A percentile compares a stretch with the other conserved stretches of the same genome.
These are phyloP conservation scores for Daedalea quercina DNA, from an alignment of 768 basidiomycete genomes.

Conservation along the genomic window DNA sequence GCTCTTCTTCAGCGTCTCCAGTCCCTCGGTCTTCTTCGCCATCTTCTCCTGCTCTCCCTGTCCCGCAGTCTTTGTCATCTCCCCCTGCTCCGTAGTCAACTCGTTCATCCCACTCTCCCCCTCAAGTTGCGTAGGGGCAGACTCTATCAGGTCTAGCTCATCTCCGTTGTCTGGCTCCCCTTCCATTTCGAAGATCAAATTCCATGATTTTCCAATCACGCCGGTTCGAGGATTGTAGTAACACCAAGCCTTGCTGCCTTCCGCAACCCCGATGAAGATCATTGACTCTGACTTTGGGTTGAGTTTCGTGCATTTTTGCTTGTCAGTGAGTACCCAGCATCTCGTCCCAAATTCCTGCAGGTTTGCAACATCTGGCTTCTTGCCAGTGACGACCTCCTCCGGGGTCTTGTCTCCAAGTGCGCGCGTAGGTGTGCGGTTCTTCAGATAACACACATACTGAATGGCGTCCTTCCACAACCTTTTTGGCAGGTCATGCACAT, in stretches of 20 bases:
- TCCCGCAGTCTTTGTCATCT: too few relatives aligned
- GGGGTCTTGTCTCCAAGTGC: too few relatives aligned
- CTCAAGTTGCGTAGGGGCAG: constrained; percentile 3
- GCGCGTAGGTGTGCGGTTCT: constrained; percentile 12
- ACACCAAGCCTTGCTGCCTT: constrained; percentile 15
- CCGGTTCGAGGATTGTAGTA: constrained; percentile 8
- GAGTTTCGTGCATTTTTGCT: constrained; percentile 8
- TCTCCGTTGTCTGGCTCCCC: neutral
- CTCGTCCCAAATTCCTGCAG: too few relatives aligned
- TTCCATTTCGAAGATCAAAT: constrained; percentile 1
- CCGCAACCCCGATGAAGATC: constrained; percentile 17
- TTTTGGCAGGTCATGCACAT: constrained; percentile 9
- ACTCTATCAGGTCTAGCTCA: neutral
- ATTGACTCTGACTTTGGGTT: constrained; percentile 10
- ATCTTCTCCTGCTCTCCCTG: neutral
- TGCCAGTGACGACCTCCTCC: neutral
- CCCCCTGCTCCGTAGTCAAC: neutral
- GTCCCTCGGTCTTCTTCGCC: neutral
- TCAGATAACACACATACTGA: constrained; percentile 11
- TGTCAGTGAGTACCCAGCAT: constrained; percentile 6
- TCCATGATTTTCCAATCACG: constrained; percentile 2
- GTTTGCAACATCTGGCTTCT: neutral
- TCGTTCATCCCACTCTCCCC: constrained; percentile 5
- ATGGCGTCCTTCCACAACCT: constrained; percentile 19
- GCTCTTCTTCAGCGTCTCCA: neutral